Conservation (phyloP, 208 protist genomes). For the Acanthamoeba castellanii region DNA sequence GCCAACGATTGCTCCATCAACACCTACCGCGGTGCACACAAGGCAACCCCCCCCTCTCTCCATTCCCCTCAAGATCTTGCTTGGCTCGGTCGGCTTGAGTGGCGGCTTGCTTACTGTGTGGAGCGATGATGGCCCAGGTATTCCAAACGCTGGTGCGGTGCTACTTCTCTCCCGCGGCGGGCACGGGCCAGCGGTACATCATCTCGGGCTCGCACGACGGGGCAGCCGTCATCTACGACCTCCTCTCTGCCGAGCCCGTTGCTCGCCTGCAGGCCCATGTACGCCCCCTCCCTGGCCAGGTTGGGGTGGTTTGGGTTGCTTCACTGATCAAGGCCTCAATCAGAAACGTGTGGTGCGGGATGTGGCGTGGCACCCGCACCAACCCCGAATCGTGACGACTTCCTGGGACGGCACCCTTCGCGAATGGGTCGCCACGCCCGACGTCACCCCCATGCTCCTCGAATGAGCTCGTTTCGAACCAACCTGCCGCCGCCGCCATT, state of each 20-base stretch:
- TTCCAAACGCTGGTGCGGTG: background rate
- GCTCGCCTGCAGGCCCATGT: background rate
- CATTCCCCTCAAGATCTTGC: too few species aligned
- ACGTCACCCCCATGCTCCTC: background rate
- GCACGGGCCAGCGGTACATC: conserved; percentile 18
- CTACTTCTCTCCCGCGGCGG: background rate
- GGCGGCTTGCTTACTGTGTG: background rate
- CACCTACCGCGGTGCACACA: background rate
- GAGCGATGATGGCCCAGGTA: background rate
- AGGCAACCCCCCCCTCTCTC: background rate
- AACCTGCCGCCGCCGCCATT: too few species aligned
- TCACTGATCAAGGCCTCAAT: background rate
- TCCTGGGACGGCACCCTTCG: conserved; percentile 35
- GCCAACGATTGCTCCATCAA: background rate
- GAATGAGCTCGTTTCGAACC: background rate
- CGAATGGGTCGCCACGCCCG: background rate
- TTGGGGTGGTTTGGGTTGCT: background rate
- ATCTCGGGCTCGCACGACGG: background rate
- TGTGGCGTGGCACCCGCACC: conserved; percentile 22
- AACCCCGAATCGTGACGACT: background rate
- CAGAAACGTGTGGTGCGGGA: background rate
- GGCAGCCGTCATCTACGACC: conserved; percentile 8
- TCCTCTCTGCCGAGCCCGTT: background rate
- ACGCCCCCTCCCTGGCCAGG: background rate
- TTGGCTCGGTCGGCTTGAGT: background rate